Percentiles rank a stretch among this genome's conserved stretches.
Evolutionary conservation across 371 early-diverging fungal genomes (phyloP).

Genomic region (Mucor velutinosus): DNA sequence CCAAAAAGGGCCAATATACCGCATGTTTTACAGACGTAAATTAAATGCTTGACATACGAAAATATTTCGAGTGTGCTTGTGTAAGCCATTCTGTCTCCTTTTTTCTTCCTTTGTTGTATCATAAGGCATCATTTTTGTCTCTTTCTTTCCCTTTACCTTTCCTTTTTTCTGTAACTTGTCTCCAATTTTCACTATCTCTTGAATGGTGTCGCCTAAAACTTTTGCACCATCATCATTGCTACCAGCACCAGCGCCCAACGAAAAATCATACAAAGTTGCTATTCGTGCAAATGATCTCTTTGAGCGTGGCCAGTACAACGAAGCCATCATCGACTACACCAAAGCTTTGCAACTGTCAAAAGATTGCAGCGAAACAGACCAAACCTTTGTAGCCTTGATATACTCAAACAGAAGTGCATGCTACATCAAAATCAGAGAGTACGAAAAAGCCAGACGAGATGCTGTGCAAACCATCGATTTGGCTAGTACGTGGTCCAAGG

Average conservation of each 20-base stretch:
- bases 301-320: conserved; percentile 52
- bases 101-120: background rate
- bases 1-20: background rate
- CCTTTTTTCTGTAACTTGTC: background rate
- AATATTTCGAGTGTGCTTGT: background rate
- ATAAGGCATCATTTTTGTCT: background rate
- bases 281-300: conserved; percentile 63
- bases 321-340: conserved; percentile 66
- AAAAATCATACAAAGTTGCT: conserved; percentile 41
- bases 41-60: background rate
- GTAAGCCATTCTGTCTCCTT: background rate
- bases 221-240: background rate
- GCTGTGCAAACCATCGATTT: conserved; percentile 60
- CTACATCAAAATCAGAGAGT: conserved; percentile 47
- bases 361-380: conserved; percentile 26
- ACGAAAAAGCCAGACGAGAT: conserved; percentile 65
- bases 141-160: background rate
- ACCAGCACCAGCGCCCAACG: conserved; percentile 46
- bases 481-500: conserved; percentile 78
- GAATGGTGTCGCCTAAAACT: conserved; percentile 5
- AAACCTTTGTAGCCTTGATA: conserved; percentile 52
- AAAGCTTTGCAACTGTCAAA: conserved; percentile 54
- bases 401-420: conserved; percentile 75
- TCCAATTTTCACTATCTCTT: background rate
- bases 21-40: background rate